These are phyloP conservation scores for Geotrichum macrosporum DNA, from an alignment of 1,139 yeast genomes.

Conservation along the genomic window DNA sequence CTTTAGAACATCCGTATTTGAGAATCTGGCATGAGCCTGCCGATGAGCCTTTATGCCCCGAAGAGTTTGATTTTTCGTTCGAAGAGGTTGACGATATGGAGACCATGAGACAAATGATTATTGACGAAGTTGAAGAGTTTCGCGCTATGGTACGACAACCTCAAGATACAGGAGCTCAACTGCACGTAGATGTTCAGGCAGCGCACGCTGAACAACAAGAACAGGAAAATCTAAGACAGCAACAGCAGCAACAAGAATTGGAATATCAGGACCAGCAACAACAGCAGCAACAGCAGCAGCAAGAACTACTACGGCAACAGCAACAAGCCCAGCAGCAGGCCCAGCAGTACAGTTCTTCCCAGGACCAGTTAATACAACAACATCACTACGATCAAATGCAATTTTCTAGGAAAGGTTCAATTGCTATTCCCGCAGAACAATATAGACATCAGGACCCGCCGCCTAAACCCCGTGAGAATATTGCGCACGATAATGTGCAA, in stretches of 20 bases:
- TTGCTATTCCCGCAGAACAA: conserved; percentile 37
- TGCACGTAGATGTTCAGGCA: conserved; percentile 27
- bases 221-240: conserved; percentile 25
- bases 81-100: conserved; percentile 82
- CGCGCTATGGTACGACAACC: conserved; percentile 77
- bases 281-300: conserved; percentile 28
- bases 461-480: conserved; percentile 44
- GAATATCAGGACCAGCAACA: conserved; percentile 31
- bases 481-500: conserved; percentile 26
- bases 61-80: conserved; percentile 82
- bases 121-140: conserved; percentile 74
- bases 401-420: conserved; percentile 14
- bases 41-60: conserved; percentile 85
- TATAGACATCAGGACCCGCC: conserved; percentile 43
- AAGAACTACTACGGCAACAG: conserved; percentile 26
- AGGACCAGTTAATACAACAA: conserved; percentile 28
- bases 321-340: conserved; percentile 23
- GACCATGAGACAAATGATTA: conserved; percentile 68
- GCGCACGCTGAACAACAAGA: conserved; percentile 23
- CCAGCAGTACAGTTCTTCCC: conserved; percentile 25
- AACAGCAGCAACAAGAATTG: conserved; percentile 25
- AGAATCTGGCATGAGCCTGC: conserved; percentile 94
- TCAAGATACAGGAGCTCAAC: conserved; percentile 56
- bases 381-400: conserved; percentile 14
- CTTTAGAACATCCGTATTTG: conserved; percentile 83